Conservation (phyloP, 371 early-diverging fungal genomes). For the Apophysomyces sp. region DNA sequence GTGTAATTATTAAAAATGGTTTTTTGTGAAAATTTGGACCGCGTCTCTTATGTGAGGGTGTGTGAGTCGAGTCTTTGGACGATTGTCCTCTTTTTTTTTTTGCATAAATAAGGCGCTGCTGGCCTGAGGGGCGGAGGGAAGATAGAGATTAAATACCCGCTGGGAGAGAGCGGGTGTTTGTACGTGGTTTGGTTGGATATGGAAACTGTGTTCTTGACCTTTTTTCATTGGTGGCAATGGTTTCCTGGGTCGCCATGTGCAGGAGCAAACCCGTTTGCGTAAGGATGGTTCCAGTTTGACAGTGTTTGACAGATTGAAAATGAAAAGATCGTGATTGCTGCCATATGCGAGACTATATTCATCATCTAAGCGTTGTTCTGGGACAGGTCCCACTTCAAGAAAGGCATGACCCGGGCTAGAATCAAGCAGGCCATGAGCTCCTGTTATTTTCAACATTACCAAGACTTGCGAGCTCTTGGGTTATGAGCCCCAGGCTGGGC, state of each 20-base stretch:
- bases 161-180: too few species aligned
- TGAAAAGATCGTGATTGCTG: constrained; percentile 52
- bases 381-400: constrained; percentile 47
- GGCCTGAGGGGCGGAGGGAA: too few species aligned
- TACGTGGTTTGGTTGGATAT: too few species aligned
- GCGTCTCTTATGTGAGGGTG: too few species aligned
- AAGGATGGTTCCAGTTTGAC: constrained; percentile 54
- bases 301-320: constrained; percentile 76
- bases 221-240: constrained; percentile 91
- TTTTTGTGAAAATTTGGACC: too few species aligned
- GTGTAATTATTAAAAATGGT: constrained; percentile 3
- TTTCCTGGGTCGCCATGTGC: constrained; percentile 84
- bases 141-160: too few species aligned
- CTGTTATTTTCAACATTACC: constrained; percentile 76
- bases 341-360: constrained; percentile 45
- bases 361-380: constrained; percentile 48
- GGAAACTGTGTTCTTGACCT: too few species aligned
- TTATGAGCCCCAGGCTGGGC: constrained; percentile 71
- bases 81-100: too few species aligned
- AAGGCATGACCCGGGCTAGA: constrained; percentile 61
- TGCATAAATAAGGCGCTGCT: too few species aligned
- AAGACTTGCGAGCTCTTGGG: constrained; percentile 79
- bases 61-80: too few species aligned
- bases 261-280: constrained; percentile 71
- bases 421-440: constrained; percentile 75